Evolutionary conservation across 2,329 filamentous ascomycete species (phyloP).

Genomic region (Beauveria pseudobassiana): DNA sequence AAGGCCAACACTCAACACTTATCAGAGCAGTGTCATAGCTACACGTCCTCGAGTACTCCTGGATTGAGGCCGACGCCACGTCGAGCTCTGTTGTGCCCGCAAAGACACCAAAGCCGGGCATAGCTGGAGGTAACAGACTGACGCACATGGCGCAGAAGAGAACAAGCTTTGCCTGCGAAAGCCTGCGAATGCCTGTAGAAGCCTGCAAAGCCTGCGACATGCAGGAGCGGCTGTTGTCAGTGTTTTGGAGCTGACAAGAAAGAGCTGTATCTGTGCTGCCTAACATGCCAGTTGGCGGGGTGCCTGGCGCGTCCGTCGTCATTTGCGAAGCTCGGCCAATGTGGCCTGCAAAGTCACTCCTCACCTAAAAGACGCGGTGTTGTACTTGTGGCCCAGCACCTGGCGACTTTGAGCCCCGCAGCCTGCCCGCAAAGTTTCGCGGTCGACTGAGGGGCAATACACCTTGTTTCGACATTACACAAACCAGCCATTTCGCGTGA

Average conservation of each 20-base stretch:
- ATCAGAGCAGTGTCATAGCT: background rate
- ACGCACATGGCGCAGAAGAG: background rate
- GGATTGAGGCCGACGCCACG: background rate
- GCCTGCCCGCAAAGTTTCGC: background rate
- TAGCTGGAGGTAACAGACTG: background rate
- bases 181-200: too few relatives aligned
- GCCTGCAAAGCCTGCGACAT: background rate
- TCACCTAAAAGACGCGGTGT: constrained; percentile 5
- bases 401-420: background rate
- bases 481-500: constrained; percentile 9
- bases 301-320: background rate
- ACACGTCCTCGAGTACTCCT: background rate
- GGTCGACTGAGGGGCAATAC: constrained; percentile 7
- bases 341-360: background rate
- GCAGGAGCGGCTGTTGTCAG: background rate
- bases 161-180: background rate
- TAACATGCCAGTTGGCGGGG: background rate
- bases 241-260: background rate
- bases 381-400: background rate
- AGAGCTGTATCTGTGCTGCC: background rate
- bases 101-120: background rate
- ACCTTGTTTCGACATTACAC: constrained; percentile 5
- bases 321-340: background rate
- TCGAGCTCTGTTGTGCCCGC: background rate
- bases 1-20: background rate